Percentiles rank a stretch among this genome's conserved stretches.
Evolutionary conservation across 768 basidiomycete species (phyloP).

Genomic region (Suillus americanus): DNA sequence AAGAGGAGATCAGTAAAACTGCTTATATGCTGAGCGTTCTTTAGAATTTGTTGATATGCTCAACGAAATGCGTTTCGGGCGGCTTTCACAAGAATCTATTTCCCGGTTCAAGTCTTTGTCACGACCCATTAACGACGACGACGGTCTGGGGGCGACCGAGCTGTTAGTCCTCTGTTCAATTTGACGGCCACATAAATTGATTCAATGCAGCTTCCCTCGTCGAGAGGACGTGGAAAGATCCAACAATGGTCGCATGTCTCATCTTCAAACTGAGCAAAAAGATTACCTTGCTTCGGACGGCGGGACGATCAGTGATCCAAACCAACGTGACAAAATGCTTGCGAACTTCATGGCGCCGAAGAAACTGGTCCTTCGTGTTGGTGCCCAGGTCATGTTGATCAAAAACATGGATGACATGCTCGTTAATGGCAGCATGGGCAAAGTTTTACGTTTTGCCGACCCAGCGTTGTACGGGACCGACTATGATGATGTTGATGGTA

Average conservation of each 20-base stretch:
- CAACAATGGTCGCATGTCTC: constrained; percentile 67
- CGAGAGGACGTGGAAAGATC: constrained; percentile 90
- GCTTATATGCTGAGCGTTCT: constrained; percentile 7
- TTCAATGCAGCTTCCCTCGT: constrained; percentile 72
- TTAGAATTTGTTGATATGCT: constrained; percentile 93
- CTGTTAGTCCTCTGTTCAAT: constrained; percentile 51
- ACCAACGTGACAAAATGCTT: constrained; percentile 75
- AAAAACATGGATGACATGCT: constrained; percentile 90
- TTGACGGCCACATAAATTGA: constrained; percentile 1
- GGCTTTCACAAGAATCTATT: constrained; percentile 63
- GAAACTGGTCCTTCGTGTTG: constrained; percentile 65
- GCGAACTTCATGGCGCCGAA: constrained; percentile 89
- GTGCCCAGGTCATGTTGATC: constrained; percentile 93
- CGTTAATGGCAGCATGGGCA: constrained; percentile 95
- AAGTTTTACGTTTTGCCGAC: constrained; percentile 71
- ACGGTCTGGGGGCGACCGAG: constrained; percentile 88
- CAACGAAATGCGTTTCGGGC: constrained; percentile 97
- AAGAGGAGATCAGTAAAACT: not conserved
- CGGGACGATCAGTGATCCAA: constrained; percentile 51
- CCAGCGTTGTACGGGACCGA: constrained; percentile 46
- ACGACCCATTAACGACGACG: constrained; percentile 69
- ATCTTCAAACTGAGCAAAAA: constrained; percentile 52
- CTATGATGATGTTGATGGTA: constrained; percentile 34
- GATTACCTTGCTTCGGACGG: constrained; percentile 62
- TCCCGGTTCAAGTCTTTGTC: constrained; percentile 67